Conservation (phyloP, 805 yeast species). For the Metschnikowia baotianmanensis region DNA sequence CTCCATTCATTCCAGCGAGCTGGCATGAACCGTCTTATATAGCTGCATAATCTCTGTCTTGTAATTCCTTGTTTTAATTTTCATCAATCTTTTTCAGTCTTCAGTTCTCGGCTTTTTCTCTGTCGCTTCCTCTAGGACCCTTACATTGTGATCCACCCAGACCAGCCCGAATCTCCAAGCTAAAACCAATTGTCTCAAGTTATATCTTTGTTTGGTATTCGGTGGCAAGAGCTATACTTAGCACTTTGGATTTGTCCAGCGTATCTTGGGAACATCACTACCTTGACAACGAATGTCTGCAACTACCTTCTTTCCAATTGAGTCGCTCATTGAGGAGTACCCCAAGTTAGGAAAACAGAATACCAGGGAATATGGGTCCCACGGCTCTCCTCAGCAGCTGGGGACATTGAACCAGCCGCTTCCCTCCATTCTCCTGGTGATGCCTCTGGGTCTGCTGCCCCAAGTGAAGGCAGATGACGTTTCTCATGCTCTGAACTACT, state of each 20-base stretch:
- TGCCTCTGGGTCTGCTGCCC: slow-evolving; percentile 6
- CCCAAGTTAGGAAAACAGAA: slow-evolving; percentile 2
- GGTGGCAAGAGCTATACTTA: too few relatives aligned
- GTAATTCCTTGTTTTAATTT: not conserved
- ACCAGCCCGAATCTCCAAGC: too few relatives aligned
- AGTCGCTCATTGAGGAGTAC: slow-evolving; percentile 5
- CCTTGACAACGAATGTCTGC: slow-evolving; percentile 4
- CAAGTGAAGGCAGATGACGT: slow-evolving; percentile 5
- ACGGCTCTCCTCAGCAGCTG: slow-evolving; percentile 1
- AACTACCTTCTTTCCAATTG: slow-evolving; percentile 3
- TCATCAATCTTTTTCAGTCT: not conserved
- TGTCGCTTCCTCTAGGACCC: not conserved
- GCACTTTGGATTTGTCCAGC: too few relatives aligned
- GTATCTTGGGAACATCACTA: too few relatives aligned
- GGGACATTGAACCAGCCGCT: slow-evolving; percentile 2
- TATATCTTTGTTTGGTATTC: too few relatives aligned
- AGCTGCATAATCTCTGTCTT: slow-evolving; percentile 6
- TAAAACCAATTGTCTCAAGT: too few relatives aligned
- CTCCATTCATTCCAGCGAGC: slow-evolving; percentile 8
- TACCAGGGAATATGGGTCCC: not conserved
- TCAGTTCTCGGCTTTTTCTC: not conserved
- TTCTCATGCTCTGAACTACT: slow-evolving; percentile 4
- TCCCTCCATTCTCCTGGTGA: slow-evolving; percentile 10
- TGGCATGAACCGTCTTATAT: slow-evolving; percentile 6
- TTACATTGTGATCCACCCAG: not conserved